A percentile compares a stretch with the other conserved stretches of the same genome.
Conservation (phyloP, 768 basidiomycete species). For the Serpula lacrymans region DNA sequence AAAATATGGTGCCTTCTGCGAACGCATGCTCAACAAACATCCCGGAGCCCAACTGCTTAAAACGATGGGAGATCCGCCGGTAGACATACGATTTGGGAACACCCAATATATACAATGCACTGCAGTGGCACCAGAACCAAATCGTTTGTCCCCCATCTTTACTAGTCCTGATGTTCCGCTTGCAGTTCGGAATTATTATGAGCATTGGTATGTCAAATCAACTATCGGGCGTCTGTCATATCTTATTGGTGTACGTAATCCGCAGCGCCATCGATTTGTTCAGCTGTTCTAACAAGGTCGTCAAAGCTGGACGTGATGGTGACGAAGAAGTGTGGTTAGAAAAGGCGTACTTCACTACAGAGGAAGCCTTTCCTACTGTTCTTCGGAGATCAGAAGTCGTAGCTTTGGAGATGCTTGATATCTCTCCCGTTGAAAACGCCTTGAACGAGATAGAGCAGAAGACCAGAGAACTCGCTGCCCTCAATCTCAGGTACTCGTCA, state of each 20-base stretch:
- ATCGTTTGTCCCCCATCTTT: conserved; percentile 74
- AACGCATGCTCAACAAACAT: conserved; percentile 89
- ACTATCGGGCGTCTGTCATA: neutral
- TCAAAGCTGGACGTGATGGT: conserved; percentile 60
- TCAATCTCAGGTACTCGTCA: conserved; percentile 71
- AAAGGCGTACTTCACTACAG: conserved; percentile 83
- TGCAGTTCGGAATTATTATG: conserved; percentile 81
- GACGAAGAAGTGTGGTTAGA: conserved; percentile 81
- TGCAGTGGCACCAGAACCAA: conserved; percentile 80
- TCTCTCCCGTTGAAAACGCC: conserved; percentile 84
- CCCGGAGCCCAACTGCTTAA: conserved; percentile 80
- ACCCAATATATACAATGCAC: conserved; percentile 90
- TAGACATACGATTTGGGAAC: conserved; percentile 73
- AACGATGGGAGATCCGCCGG: conserved; percentile 68
- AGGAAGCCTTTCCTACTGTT: conserved; percentile 89
- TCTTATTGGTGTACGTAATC: too few relatives aligned
- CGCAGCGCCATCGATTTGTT: conserved; percentile 79
- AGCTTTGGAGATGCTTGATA: conserved; percentile 63
- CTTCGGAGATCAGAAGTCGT: conserved; percentile 86
- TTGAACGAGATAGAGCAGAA: conserved; percentile 77
- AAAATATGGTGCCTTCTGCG: conserved; percentile 85
- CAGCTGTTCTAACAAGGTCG: conserved; percentile 67
- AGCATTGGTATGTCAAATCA: conserved; percentile 59
- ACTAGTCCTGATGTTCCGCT: conserved; percentile 79
- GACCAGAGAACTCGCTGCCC: conserved; percentile 69